Conservation (phyloP, 495 filamentous ascomycete genomes). For the Rostrohypoxylon terebratum region DNA sequence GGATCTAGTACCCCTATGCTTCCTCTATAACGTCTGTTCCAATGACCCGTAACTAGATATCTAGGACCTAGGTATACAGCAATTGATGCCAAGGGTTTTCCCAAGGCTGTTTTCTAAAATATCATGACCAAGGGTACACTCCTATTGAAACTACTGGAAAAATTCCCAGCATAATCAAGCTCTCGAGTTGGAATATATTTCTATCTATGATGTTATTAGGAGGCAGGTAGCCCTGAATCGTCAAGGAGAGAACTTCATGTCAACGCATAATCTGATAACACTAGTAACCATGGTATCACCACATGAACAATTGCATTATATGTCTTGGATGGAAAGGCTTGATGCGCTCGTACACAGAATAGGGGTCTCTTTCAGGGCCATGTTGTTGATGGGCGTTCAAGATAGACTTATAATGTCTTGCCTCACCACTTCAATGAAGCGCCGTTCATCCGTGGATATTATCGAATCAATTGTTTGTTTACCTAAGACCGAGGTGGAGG, state of each 20-base stretch:
- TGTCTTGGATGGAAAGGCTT: neutral
- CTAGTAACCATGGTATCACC: neutral
- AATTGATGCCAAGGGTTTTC: too few relatives aligned
- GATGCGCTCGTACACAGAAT: neutral
- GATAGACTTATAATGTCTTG: neutral
- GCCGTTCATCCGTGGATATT: constrained; percentile 11
- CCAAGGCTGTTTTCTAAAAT: too few relatives aligned
- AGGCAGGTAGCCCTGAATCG: too few relatives aligned
- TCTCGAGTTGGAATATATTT: too few relatives aligned
- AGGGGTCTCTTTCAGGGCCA: neutral
- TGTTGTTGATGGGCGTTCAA: neutral
- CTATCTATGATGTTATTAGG: too few relatives aligned
- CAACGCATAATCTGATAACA: neutral
- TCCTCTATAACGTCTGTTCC: too few relatives aligned
- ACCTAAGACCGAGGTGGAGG: neutral
- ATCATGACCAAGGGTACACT: too few relatives aligned
- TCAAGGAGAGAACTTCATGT: neutral
- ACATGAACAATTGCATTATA: neutral
- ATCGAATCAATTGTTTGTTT: neutral
- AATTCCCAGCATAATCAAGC: too few relatives aligned
- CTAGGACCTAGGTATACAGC: too few relatives aligned
- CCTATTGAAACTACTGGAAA: too few relatives aligned
- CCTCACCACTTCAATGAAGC: neutral
- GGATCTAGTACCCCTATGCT: too few relatives aligned
- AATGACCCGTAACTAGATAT: too few relatives aligned